Evolutionary conservation across 768 basidiomycete genomes (phyloP), one percentile per base, ranked within the genome.

Genomic region (Suillus placidus): DNA sequence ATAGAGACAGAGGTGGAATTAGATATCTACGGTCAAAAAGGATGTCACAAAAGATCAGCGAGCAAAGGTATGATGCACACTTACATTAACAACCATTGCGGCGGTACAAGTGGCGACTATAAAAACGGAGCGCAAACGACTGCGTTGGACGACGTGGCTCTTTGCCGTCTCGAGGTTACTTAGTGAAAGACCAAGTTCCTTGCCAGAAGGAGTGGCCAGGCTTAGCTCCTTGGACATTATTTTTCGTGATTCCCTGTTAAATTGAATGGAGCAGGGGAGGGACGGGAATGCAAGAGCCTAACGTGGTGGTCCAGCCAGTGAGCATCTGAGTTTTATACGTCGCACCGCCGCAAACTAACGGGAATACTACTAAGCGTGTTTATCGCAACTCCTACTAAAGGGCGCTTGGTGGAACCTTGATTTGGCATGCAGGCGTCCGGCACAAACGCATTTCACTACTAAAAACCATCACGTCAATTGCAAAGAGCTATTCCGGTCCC

Each of bases 1-100:
- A 88, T 85, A 0, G 84, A 74, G 0, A 85, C 79, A 0, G 85
- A 76, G 2, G 85, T 86, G 5, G 69, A 64, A 51, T 74, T 76
- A 5, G 79, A 76, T 20, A 70, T 66, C 80, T 81, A 23, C 5
- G 0, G 4, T 54, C 0, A 9, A 26, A 5, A 23, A 38, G 18
- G 16, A 32, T 5, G 40, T 60, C 14, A 42, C 20, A 32, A 45
- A n/a, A 43, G 42, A 49, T 13, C 20, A 2, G 30, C 12, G 38
- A 37, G 23, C 0, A 6, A n/a, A 10, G 2, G 52, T 16, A 14
- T 5, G 52, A n/a, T 1, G 32, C 10, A 37, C 9, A 71, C 80
- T 26, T 5, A 81, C 80, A 60, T 75, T 77, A 32, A 77, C 70
- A 4, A 81, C 63, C 80, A 81, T 75, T 30, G 78, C 80, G 51